Conservation (phyloP, 768 basidiomycete genomes). For the Psilocybe tampanensis region DNA sequence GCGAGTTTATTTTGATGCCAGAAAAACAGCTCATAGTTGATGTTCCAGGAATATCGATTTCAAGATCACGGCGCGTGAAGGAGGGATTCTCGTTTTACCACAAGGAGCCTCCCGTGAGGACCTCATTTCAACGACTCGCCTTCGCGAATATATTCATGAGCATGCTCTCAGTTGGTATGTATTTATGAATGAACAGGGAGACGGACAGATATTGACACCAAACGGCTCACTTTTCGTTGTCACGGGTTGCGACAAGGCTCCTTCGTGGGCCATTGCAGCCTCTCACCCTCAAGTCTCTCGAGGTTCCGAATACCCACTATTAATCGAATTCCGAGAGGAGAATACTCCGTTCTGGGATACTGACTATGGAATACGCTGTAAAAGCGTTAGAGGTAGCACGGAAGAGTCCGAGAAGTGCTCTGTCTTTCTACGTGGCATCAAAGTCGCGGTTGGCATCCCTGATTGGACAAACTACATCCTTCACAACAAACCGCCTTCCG, state of each 20-base stretch:
- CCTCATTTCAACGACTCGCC: not conserved
- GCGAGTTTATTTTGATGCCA: not conserved
- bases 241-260: conserved; percentile 10
- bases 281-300: not conserved
- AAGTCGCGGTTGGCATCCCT: not conserved
- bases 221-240: conserved; percentile 16
- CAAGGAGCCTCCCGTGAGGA: conserved; percentile 8
- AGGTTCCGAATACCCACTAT: not conserved
- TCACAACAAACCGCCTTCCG: not conserved
- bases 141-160: not conserved
- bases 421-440: not conserved
- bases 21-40: not conserved
- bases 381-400: not conserved
- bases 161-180: conserved; percentile 4
- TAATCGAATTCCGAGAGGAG: not conserved
- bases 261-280: conserved; percentile 4
- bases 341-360: not conserved
- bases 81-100: not conserved
- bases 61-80: conserved; percentile 8
- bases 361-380: too few relatives aligned
- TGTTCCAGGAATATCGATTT: conserved; percentile 6
- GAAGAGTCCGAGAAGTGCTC: not conserved
- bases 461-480: not conserved
- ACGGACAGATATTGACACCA: not conserved
- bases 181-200: not conserved